Conservation (phyloP, 2,329 filamentous ascomycete species). For the Fonsecaea monophora region DNA sequence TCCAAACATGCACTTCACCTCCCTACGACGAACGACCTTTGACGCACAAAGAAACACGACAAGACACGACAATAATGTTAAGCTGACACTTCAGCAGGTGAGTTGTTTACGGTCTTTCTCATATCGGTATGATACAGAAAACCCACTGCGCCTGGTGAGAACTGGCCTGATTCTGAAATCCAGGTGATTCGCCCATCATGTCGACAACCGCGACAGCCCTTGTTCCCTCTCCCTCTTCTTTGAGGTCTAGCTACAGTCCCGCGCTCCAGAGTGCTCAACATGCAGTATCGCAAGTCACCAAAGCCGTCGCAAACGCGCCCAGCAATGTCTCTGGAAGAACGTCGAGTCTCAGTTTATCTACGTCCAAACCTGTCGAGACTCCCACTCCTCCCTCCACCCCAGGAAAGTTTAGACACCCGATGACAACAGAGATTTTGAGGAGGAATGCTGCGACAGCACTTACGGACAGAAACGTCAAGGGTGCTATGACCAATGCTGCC, state of each 20-base stretch:
- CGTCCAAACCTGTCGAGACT: conserved; percentile 3
- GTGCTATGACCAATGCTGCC: conserved; percentile 70
- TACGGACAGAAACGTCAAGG: conserved; percentile 74
- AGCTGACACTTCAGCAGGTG: conserved; percentile 15
- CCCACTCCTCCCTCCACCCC: conserved; percentile 51
- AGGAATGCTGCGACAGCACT: conserved; percentile 81
- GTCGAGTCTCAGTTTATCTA: conserved; percentile 7
- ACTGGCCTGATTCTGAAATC: conserved; percentile 1
- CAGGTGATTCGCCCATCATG: conserved; percentile 21
- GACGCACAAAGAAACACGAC: conserved; percentile 3
- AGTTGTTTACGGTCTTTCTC: not conserved
- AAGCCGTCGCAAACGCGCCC: conserved; percentile 15
- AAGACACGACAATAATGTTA: conserved; percentile 8
- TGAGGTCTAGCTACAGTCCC: conserved; percentile 15
- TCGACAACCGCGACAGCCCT: conserved; percentile 32
- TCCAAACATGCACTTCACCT: not conserved
- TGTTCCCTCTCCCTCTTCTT: conserved; percentile 21
- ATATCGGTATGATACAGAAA: conserved; percentile 3
- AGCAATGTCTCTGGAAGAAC: conserved; percentile 11
- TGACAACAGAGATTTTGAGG: conserved; percentile 82
- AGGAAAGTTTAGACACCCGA: conserved; percentile 90
- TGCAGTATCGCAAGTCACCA: conserved; percentile 7
- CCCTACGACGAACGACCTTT: not conserved
- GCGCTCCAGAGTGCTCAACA: conserved; percentile 24
- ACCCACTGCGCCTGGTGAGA: not conserved